These are phyloP conservation scores for Plasmopara halstedii DNA, from an alignment of 352 stramenopile genomes.

Conservation along the genomic window DNA sequence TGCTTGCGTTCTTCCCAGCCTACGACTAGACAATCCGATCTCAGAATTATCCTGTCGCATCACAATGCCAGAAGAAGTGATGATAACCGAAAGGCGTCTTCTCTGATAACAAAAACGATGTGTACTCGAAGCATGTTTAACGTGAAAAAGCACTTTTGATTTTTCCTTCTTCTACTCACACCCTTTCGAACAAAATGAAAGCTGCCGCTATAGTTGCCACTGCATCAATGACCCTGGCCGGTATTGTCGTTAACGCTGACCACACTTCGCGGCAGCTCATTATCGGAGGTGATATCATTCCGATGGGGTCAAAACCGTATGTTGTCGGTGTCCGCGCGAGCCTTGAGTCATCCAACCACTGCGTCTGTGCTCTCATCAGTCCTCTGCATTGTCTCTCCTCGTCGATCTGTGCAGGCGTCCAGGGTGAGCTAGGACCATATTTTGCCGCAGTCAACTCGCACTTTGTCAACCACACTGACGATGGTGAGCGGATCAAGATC, in stretches of 20 bases:
- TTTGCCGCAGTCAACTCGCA: slow-evolving; percentile 29
- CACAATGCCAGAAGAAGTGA: too few relatives aligned
- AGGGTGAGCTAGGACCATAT: neutral
- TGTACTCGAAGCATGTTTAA: too few relatives aligned
- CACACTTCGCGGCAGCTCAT: slow-evolving; percentile 5
- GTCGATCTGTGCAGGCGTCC: slow-evolving; percentile 23
- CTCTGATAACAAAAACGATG: too few relatives aligned
- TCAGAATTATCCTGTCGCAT: too few relatives aligned
- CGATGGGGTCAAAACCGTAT: slow-evolving; percentile 28
- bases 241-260: neutral
- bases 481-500: slow-evolving; percentile 38
- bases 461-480: slow-evolving; percentile 28
- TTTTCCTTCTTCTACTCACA: slow-evolving; percentile 2
- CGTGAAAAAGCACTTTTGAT: neutral
- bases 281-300: slow-evolving; percentile 13
- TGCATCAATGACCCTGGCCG: neutral
- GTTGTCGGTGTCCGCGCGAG: slow-evolving; percentile 7
- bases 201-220: slow-evolving; percentile 1
- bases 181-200: slow-evolving; percentile 3
- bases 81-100: too few relatives aligned
- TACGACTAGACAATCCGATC: too few relatives aligned
- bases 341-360: slow-evolving; percentile 6
- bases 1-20: too few relatives aligned
- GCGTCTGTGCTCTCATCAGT: slow-evolving; percentile 27
- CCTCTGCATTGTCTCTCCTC: slow-evolving; percentile 18